Percentiles rank a stretch among this genome's conserved stretches.
phyloP scores from a whole-genome alignment of 108 stramenopile genomes.

The Nitzschia putrida region DNA sequence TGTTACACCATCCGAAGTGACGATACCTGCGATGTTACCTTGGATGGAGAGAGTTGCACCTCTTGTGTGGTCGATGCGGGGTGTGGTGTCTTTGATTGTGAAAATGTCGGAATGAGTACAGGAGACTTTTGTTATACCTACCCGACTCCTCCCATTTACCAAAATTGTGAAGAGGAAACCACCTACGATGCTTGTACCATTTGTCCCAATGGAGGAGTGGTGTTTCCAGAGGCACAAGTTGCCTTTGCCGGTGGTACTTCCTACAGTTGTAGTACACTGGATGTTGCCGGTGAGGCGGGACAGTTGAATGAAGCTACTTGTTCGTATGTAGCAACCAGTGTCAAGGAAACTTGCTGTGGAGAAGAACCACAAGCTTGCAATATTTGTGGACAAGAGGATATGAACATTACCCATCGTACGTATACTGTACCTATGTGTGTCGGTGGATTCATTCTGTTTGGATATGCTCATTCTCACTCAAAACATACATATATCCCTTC shows the following conservation, averaged over 20 bases:
- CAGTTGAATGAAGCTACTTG: too few species aligned
- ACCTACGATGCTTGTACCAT: slow-evolving; percentile 8
- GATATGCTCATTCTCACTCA: too few species aligned
- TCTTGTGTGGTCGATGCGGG: neutral
- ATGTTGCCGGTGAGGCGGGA: too few species aligned
- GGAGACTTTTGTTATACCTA: slow-evolving; percentile 2
- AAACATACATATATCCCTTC: too few species aligned
- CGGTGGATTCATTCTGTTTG: neutral
- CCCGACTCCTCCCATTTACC: neutral
- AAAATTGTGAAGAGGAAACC: neutral
- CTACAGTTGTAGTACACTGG: too few species aligned
- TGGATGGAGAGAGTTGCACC: slow-evolving; percentile 1
- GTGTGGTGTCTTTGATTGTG: slow-evolving; percentile 19
- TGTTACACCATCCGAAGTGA: slow-evolving; percentile 1
- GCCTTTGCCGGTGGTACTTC: neutral
- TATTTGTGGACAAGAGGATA: neutral
- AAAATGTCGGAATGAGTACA: neutral
- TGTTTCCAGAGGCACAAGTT: neutral
- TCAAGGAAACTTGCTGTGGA: too few species aligned
- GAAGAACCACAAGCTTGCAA: neutral
- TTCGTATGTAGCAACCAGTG: too few species aligned
- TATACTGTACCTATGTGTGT: neutral
- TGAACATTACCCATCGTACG: neutral
- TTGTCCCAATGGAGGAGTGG: neutral
- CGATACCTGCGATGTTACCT: slow-evolving; percentile 2